Conservation (phyloP, 768 basidiomycete genomes). For the Phylloporus sp. region DNA sequence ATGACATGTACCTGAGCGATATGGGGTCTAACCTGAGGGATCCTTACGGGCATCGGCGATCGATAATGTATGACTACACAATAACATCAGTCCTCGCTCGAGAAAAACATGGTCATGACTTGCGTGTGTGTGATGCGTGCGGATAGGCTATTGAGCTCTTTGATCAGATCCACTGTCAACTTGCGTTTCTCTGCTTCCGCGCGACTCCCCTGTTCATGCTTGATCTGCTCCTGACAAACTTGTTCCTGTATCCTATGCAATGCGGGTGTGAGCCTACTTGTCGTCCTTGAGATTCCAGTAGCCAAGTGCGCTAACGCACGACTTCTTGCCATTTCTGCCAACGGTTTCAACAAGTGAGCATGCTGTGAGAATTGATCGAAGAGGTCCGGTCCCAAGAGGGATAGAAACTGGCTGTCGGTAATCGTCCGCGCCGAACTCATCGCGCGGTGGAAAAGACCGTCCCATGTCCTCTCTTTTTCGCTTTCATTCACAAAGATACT, state of each 20-base stretch:
- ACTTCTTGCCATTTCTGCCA: background rate
- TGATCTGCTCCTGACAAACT: background rate
- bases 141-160: conserved; percentile 16
- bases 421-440: background rate
- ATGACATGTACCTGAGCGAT: background rate
- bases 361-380: background rate
- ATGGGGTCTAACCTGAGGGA: background rate
- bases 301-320: background rate
- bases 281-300: background rate
- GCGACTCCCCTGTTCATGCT: background rate
- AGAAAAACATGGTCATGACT: background rate
- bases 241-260: conserved; percentile 11
- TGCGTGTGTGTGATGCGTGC: background rate
- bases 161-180: conserved; percentile 18
- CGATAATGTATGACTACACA: conserved; percentile 10
- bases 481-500: background rate
- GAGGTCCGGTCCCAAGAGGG: background rate
- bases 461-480: background rate
- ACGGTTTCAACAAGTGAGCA: background rate
- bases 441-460: background rate
- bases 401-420: background rate
- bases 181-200: conserved; percentile 7
- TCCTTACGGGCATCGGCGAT: conserved; percentile 8
- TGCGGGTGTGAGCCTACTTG: conserved; percentile 8
- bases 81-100: background rate